Percentiles rank a stretch among this genome's conserved stretches.
Evolutionary conservation across 1,139 yeast species (phyloP).

Genomic region (Geotrichum australiense): DNA sequence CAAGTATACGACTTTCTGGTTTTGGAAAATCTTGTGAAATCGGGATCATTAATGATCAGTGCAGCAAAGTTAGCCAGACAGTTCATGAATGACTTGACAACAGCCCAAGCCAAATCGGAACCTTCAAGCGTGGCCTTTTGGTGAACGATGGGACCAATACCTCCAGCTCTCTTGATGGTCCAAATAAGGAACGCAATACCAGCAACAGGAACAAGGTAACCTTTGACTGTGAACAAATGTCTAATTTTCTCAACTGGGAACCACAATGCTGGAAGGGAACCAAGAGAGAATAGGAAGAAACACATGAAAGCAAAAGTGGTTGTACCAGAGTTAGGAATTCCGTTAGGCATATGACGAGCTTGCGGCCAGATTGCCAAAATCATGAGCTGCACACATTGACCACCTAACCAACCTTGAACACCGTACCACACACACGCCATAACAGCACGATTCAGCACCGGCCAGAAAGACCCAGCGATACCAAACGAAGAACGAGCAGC

Average conservation of each 20-base stretch:
- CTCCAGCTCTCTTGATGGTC: constrained; percentile 70
- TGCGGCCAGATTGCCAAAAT: constrained; percentile 41
- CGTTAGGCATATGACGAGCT: constrained; percentile 35
- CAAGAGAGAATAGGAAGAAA: constrained; percentile 73
- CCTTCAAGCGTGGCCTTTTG: constrained; percentile 46
- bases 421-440: constrained; percentile 84
- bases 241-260: constrained; percentile 76
- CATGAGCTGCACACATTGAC: constrained; percentile 64
- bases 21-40: constrained; percentile 76
- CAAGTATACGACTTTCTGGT: constrained; percentile 43
- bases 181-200: constrained; percentile 74
- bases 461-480: constrained; percentile 36
- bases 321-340: constrained; percentile 46
- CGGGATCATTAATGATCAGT: constrained; percentile 80
- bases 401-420: constrained; percentile 78
- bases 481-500: constrained; percentile 37
- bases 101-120: constrained; percentile 71
- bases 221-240: constrained; percentile 74
- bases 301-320: constrained; percentile 65
- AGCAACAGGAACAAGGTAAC: constrained; percentile 69
- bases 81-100: constrained; percentile 68
- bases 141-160: constrained; percentile 62
- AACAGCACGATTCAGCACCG: constrained; percentile 42
- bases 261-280: constrained; percentile 69
- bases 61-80: constrained; percentile 83